A percentile compares a stretch with the other conserved stretches of the same genome.
Conservation (phyloP, 106 monocot species). For the Amphibolis antarctica region DNA sequence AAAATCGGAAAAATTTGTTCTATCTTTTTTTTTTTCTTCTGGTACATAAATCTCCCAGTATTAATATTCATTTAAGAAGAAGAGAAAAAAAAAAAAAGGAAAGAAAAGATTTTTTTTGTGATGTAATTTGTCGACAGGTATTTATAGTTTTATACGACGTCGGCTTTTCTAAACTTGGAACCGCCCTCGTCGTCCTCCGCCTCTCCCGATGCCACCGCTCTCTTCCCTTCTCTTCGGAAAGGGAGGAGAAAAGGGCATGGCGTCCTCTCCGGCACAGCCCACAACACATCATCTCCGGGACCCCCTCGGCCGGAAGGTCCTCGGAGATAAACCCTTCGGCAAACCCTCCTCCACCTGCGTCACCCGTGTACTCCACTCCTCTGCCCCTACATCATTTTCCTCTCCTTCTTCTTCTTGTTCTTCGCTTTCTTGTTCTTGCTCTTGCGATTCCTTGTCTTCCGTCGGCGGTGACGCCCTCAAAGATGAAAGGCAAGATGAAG, state of each 20-base stretch:
- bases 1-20: too few species aligned
- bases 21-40: too few species aligned
- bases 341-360: background rate
- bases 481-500: background rate
- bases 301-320: background rate
- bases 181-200: background rate
- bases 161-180: background rate
- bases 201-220: background rate
- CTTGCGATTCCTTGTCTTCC: background rate
- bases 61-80: too few species aligned
- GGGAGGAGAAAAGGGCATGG: background rate
- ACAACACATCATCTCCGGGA: background rate
- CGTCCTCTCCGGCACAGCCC: background rate
- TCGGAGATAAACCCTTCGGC: background rate
- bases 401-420: background rate
- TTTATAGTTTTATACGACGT: too few species aligned
- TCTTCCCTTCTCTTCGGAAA: slow-evolving; percentile 3
- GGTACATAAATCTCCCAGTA: too few species aligned
- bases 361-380: background rate
- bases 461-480: background rate
- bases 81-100: too few species aligned
- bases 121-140: too few species aligned
- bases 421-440: slow-evolving; percentile 1
- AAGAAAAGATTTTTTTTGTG: too few species aligned
- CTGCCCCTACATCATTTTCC: background rate